Conservation (phyloP, 2,329 filamentous ascomycete genomes). For the Westerdykella ornata region DNA sequence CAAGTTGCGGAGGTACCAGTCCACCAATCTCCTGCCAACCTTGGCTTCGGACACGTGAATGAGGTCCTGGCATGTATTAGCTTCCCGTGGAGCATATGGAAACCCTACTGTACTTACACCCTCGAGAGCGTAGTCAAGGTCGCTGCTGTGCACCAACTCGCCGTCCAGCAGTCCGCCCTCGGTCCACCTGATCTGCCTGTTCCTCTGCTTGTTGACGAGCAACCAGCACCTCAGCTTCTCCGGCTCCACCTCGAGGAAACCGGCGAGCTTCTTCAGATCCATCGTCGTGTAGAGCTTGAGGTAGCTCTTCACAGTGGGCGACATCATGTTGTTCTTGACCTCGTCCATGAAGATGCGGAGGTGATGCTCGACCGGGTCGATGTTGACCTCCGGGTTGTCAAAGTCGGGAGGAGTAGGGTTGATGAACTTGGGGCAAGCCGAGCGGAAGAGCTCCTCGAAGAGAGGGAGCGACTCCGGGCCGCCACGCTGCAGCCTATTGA, state of each 20-base stretch:
- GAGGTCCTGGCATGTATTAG: slow-evolving; percentile 58
- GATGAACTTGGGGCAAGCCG: slow-evolving; percentile 99
- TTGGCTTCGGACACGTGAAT: slow-evolving; percentile 99
- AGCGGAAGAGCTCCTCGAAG: slow-evolving; percentile 96
- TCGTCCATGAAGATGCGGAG: slow-evolving; percentile 98
- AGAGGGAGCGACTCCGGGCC: slow-evolving; percentile 91
- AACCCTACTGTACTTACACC: slow-evolving; percentile 56
- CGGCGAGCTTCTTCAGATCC: slow-evolving; percentile 96
- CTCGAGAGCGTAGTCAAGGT: slow-evolving; percentile 95
- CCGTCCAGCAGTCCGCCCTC: slow-evolving; percentile 87
- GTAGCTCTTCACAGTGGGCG: slow-evolving; percentile 96
- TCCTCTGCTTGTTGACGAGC: slow-evolving; percentile 97
- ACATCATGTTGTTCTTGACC: slow-evolving; percentile 98
- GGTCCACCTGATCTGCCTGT: slow-evolving; percentile 89
- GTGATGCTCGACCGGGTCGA: slow-evolving; percentile 97
- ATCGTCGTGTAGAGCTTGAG: slow-evolving; percentile 98
- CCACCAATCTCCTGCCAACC: slow-evolving; percentile 91
- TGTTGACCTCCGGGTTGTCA: slow-evolving; percentile 89
- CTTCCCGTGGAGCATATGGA: slow-evolving; percentile 1
- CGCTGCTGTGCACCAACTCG: slow-evolving; percentile 85
- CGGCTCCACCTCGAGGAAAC: slow-evolving; percentile 94
- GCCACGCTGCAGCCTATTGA: slow-evolving; percentile 91
- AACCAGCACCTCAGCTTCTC: slow-evolving; percentile 92
- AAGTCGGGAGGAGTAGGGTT: slow-evolving; percentile 95
- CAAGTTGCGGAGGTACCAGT: slow-evolving; percentile 98